These are phyloP conservation scores for Castanospermum australe DNA, from an alignment of 306 rosid species.

Conservation along the genomic window DNA sequence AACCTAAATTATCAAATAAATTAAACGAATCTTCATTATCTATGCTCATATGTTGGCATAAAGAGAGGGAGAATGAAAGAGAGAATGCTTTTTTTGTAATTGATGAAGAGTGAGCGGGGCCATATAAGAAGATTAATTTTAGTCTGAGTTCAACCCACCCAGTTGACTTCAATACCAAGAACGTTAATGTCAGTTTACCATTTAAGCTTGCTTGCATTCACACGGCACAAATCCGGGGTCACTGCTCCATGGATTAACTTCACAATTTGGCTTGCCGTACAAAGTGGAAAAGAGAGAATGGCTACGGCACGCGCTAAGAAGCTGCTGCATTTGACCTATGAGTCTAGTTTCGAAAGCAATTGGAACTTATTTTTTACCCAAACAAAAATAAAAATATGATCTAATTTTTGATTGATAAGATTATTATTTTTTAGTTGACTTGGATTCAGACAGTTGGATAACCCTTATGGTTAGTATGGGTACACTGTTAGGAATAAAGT, in stretches of 20 bases:
- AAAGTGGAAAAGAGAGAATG: neutral
- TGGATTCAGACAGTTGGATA: neutral
- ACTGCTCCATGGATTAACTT: neutral
- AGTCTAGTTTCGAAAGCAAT: neutral
- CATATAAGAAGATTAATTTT: neutral
- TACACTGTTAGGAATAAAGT: too few species aligned
- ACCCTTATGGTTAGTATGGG: too few species aligned
- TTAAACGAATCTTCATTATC: neutral
- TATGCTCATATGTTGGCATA: neutral
- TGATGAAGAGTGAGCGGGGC: neutral
- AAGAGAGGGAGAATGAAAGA: neutral
- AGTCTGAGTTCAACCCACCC: neutral
- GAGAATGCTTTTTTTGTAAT: neutral
- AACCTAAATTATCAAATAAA: neutral
- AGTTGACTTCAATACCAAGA: constrained; percentile 5
- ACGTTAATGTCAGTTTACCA: constrained; percentile 6
- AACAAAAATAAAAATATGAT: neutral
- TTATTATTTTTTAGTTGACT: neutral
- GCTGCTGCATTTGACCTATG: neutral
- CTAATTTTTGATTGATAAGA: neutral
- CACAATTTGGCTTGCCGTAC: neutral
- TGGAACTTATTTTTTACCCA: neutral
- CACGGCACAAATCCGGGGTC: neutral
- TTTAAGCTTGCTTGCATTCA: neutral
- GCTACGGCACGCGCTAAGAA: neutral